Conservation (phyloP, 164 flowering plant species). For the Brasenia schreberi region DNA sequence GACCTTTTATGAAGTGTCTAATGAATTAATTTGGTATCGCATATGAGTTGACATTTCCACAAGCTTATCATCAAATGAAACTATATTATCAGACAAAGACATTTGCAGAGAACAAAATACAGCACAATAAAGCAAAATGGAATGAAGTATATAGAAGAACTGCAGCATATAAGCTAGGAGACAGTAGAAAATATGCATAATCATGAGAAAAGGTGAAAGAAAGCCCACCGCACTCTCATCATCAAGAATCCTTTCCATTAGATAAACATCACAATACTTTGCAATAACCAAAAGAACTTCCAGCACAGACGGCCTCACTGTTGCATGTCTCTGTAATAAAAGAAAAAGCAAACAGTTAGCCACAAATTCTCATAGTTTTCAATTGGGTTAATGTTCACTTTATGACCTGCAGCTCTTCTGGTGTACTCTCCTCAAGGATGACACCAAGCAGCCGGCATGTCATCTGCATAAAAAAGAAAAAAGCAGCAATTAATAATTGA, state of each 20-base stretch:
- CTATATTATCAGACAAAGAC: too few species aligned
- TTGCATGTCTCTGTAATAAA: conserved; percentile 20
- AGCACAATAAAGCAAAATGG: too few species aligned
- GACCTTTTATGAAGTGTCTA: too few species aligned
- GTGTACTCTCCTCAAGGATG: conserved; percentile 19
- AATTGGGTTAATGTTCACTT: not conserved
- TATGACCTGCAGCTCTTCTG: conserved; percentile 24
- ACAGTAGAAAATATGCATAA: too few species aligned
- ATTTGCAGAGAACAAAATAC: too few species aligned
- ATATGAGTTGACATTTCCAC: too few species aligned
- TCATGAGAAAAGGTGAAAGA: not conserved
- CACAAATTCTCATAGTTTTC: not conserved
- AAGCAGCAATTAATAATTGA: not conserved
- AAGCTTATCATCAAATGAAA: too few species aligned
- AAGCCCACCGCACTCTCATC: conserved; percentile 24
- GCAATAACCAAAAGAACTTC: conserved; percentile 20
- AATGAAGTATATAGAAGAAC: too few species aligned
- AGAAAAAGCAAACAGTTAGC: conserved; percentile 1
- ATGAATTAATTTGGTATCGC: too few species aligned
- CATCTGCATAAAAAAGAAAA: conserved; percentile 12
- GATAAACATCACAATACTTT: conserved; percentile 23
- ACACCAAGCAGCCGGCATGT: conserved; percentile 27
- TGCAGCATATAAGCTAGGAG: too few species aligned
- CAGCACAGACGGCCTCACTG: conserved; percentile 20
- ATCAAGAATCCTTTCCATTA: conserved; percentile 27